Conservation (phyloP, 305 asterid genomes). For the Plantago lanceolata region DNA sequence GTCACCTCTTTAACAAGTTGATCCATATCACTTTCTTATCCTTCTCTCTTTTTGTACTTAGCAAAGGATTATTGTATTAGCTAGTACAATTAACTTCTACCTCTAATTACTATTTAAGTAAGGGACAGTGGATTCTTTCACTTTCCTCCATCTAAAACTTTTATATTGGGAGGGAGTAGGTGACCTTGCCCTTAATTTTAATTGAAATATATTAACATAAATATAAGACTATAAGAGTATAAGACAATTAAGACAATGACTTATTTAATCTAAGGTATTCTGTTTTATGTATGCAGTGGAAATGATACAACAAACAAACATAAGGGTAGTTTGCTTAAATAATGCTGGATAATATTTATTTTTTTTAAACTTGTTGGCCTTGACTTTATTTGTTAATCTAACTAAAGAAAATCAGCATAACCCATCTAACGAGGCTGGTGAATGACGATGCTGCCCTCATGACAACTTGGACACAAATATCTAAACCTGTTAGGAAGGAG, state of each 20-base stretch:
- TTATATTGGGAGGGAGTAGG: conserved; percentile 20
- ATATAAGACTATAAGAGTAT: conserved; percentile 3
- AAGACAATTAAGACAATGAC: conserved; percentile 1
- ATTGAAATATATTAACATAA: conserved; percentile 10
- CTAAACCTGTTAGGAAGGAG: too few relatives aligned
- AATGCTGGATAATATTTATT: too few relatives aligned
- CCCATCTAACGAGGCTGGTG: conserved; percentile 10
- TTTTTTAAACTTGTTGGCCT: conserved; percentile 27
- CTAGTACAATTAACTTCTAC: background rate
- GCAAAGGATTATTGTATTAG: too few relatives aligned
- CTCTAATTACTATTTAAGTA: conserved; percentile 19
- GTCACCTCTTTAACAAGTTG: too few relatives aligned
- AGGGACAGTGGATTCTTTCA: conserved; percentile 4
- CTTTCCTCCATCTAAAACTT: conserved; percentile 6
- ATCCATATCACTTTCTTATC: background rate
- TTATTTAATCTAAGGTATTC: background rate
- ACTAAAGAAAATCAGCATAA: conserved; percentile 12
- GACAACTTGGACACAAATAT: too few relatives aligned
- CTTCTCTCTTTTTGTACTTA: too few relatives aligned
- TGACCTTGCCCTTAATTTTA: conserved; percentile 21
- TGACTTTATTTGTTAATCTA: conserved; percentile 29
- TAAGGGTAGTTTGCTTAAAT: conserved; percentile 19
- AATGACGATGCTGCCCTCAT: conserved; percentile 19
- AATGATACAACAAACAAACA: conserved; percentile 21
- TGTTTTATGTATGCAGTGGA: conserved; percentile 22